Evolutionary conservation across 2,329 filamentous ascomycete species (phyloP), one percentile per base, ranked within the genome.

Genomic region (Mollisiaceae sp.): DNA sequence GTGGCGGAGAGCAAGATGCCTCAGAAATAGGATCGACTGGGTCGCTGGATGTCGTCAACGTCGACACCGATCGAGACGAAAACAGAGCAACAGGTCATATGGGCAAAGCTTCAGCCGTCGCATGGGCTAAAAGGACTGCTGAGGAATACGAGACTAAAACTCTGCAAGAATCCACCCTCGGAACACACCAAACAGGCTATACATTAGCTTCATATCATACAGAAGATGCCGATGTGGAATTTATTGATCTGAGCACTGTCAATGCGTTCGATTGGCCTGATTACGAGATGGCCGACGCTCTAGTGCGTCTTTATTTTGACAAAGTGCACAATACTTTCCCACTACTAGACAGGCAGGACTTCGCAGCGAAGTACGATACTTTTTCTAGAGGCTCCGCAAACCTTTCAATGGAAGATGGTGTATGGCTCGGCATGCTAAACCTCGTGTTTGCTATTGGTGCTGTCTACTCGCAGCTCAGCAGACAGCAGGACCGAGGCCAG

Each of bases 21-120:
- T 65, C 62, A 18, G 70, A 74, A n/a, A 58, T 69, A 6, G 72
- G 70, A n/a, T 74, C 72, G 2, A 74, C 68, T n/a, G 69, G 69
- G 4, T 72, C 72, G 22, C 18, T 72, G 1, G 72, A 73, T 62
- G 67, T 62, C n/a, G 64, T 69, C 35, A 63, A 70, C 59, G 50
- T 70, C 4, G 71, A 74, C 56, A 65, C 63, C 3, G 71, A 74
- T 60, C 67, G 55, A 50, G 70, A 72, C 27, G 69, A 72, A 20
- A 72, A 60, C 1, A 54, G 69, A 54, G 65, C 68, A 12, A 71
- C 62, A 3, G 72, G 71, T 14, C 65, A 71, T 57, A 41, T 73
- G 36, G 72, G 72, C 0, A 73, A 70, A 54, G 69, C 71, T 11
- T 70, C 70, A 2, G 59, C 71, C 9, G 70, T 72, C 18, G 58